phyloP scores from a whole-genome alignment of 2,329 filamentous ascomycete species.

The Neofusicoccum laricinum region DNA sequence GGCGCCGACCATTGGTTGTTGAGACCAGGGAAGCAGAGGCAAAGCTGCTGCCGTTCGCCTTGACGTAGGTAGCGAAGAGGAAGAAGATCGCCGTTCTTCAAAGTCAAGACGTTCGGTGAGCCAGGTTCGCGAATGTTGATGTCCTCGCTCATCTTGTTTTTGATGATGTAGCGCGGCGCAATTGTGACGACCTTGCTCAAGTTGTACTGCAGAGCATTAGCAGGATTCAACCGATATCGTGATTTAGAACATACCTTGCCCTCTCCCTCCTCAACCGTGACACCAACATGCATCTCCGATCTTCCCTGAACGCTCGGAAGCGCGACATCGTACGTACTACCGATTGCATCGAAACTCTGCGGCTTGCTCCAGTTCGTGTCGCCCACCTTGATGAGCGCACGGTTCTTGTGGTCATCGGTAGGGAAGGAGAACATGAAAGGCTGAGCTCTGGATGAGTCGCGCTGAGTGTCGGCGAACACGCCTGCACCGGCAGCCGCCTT shows the following conservation, averaged over 20 bases:
- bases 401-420: slow-evolving; percentile 85
- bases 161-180: slow-evolving; percentile 86
- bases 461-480: slow-evolving; percentile 52
- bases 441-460: slow-evolving; percentile 63
- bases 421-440: slow-evolving; percentile 97
- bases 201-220: slow-evolving; percentile 61
- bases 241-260: slow-evolving; percentile 61
- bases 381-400: slow-evolving; percentile 80
- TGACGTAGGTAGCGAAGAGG: slow-evolving; percentile 89
- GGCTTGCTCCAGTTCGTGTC: slow-evolving; percentile 96
- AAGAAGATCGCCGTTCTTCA: slow-evolving; percentile 75
- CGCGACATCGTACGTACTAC: slow-evolving; percentile 84
- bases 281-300: slow-evolving; percentile 85
- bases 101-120: slow-evolving; percentile 77
- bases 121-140: slow-evolving; percentile 89
- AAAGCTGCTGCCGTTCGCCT: slow-evolving; percentile 79
- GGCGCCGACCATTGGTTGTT: slow-evolving; percentile 98
- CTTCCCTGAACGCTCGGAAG: slow-evolving; percentile 68
- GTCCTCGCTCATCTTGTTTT: slow-evolving; percentile 88
- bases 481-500: slow-evolving; percentile 81
- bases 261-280: slow-evolving; percentile 84
- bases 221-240: background rate
- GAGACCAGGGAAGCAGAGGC: slow-evolving; percentile 86
- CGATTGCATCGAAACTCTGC: slow-evolving; percentile 96
- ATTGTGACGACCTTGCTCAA: slow-evolving; percentile 94